phyloP scores from a whole-genome alignment of 2,329 filamentous ascomycete species.

The Neurospora crassa region DNA sequence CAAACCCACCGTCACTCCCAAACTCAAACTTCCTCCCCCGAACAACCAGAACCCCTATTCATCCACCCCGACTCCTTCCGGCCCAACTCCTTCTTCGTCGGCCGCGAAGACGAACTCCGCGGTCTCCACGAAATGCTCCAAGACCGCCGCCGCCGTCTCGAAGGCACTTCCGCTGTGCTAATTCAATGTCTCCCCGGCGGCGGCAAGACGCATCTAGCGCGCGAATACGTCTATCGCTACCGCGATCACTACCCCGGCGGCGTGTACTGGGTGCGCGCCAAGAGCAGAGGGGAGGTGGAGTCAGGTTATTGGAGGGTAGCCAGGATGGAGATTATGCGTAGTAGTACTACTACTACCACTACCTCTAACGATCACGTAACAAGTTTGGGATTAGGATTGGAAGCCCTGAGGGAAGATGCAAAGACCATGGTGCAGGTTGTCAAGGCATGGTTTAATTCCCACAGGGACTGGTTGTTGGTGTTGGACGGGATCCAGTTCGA shows the following conservation, averaged over 20 bases:
- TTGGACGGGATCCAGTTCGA: constrained; percentile 59
- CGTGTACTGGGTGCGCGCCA: constrained; percentile 61
- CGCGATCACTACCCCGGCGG: constrained; percentile 52
- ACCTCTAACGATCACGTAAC: not conserved
- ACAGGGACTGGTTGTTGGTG: constrained; percentile 56
- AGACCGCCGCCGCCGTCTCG: constrained; percentile 42
- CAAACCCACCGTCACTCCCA: not conserved
- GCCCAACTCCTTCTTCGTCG: constrained; percentile 53
- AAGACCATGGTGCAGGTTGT: constrained; percentile 46
- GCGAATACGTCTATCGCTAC: constrained; percentile 56
- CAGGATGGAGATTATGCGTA: constrained; percentile 37
- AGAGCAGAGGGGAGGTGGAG: constrained; percentile 46
- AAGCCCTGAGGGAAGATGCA: constrained; percentile 25
- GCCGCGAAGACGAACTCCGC: constrained; percentile 47
- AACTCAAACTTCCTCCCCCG: constrained; percentile 4
- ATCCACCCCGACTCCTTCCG: constrained; percentile 48
- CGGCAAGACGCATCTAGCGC: constrained; percentile 60
- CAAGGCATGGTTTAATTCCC: constrained; percentile 49
- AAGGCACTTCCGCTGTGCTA: constrained; percentile 53
- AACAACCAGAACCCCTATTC: constrained; percentile 21
- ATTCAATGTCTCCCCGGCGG: constrained; percentile 56
- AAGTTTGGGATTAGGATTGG: not conserved
- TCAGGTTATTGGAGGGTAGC: constrained; percentile 59
- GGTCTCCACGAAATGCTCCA: constrained; percentile 50
- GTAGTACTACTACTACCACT: too few species aligned